Base-by-base conservation (phyloP, 352 stramenopile genomes). In the Globisporangium irregulare region DNA sequence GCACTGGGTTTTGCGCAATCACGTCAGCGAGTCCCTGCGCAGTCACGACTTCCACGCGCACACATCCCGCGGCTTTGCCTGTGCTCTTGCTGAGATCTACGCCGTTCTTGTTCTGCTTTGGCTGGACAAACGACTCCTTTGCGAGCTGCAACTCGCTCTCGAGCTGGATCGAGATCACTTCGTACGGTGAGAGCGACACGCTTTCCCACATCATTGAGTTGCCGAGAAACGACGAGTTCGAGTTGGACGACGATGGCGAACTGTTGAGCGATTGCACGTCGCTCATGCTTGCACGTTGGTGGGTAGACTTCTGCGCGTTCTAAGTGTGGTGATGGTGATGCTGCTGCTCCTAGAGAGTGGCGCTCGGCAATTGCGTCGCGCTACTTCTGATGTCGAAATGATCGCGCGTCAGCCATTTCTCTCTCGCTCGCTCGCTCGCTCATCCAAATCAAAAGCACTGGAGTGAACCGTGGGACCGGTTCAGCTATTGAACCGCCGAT, bases 121-220 rank as follows among this genome's bases (percentile, higher is more conserved):
- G 64, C 10, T 48, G 24, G 2, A 71, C 68, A 20, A 80, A 71
- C 24, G 69, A 73, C 36, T 82, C 80, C 58, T 88, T 64, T 0
- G 86, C 75, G 27, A 80, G 77, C 69, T 88, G 78, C 67, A 93
- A 54, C 62, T 93, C 83, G 24, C 84, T 70, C 66, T 94, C 84
- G 32, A 91, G 73, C 69, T 92, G 82, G 51, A 94, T 73, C 18
- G 85, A 81, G n/a, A 89, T 60, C 68, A 87, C 48, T 54, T 95
- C 86, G 51, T 89, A 71, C 34, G 86, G 85, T 10, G 86, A 94
- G 50, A 93, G 73, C 68, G 82, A 68, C 57, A 94, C 86, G 67
- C 84, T 90, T 68, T 95, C 86, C 87, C 87, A 93, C 68, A 83
- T 90, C 62, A 84, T 72, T 51, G 82, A 90, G 67, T 74, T 91